Base-by-base conservation (phyloP, 2,329 filamentous ascomycete species). In the Ophiobolus disseminans region DNA sequence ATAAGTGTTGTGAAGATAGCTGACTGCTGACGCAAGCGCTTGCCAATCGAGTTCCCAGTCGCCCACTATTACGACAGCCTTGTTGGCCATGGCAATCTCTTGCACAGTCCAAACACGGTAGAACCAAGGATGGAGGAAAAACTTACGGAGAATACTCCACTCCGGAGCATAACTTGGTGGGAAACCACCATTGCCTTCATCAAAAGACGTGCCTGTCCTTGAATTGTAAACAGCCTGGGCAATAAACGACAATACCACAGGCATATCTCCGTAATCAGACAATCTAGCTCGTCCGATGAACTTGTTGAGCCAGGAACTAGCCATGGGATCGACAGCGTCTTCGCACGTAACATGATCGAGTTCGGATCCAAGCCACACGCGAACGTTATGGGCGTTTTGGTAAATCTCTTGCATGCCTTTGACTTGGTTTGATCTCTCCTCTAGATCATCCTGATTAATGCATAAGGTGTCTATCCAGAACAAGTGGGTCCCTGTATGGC, bases 391-490 rank as follows among this genome's bases (percentile, higher is more conserved):
- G 14, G 55, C 55, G 16, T 43, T 20, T 9, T 40, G 28, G 28
- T 52, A 55, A 9, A 55, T 58, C 5, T 45, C 20, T 5, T 37
- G 23, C 45, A 58, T 58, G 4, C 48, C 28, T 11, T 32, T 20
- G 1, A 58, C 52, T 26, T 58, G 55, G 5, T 38, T 40, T 14
- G 25, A 23, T 17, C 43, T 40, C 37, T 58, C 55, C 10, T 40
- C 31, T 4, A 40, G 1, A 23, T 55, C n/a, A n/a, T n/a, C n/a
- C n/a, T n/a, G n/a, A n/a, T n/a, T n/a, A n/a, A n/a, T n/a, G n/a
- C n/a, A n/a, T 1, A 53, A 10, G 2, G 55, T 48, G 23, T 58
- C 55, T 5, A 53, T 45, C 52, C 55, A 58, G 14, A 36, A 2
- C 8, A 36, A 19, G n/a, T 10, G 19, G 8, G 32, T 36, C 7